A percentile compares a stretch with the other conserved stretches of the same genome.
Conservation (phyloP, 1,284 basidiomycete species). For the Apiotrichum sp. region DNA sequence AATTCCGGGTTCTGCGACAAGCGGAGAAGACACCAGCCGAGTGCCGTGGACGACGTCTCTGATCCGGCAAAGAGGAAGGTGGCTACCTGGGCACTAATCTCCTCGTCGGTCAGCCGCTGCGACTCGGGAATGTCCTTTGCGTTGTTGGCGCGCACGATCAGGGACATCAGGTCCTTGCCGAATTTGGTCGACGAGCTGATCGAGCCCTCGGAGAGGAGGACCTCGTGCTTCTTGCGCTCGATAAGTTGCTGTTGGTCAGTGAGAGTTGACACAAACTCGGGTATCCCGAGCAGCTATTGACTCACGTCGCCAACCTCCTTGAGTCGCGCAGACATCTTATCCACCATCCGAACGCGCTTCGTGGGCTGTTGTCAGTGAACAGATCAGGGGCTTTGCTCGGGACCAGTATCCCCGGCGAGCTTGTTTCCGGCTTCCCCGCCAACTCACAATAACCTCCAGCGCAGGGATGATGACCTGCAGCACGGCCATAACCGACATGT, state of each 20-base stretch:
- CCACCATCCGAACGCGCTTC: background rate
- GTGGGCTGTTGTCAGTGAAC: conserved; percentile 3
- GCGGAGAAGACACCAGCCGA: conserved; percentile 66
- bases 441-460: conserved; percentile 45
- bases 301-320: background rate
- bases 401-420: no score
- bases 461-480: conserved; percentile 13
- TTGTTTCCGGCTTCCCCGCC: no score
- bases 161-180: conserved; percentile 38
- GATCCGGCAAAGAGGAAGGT: conserved; percentile 62
- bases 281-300: background rate
- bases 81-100: conserved; percentile 67
- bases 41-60: conserved; percentile 66
- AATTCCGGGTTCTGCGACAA: conserved; percentile 55
- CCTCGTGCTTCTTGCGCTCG: conserved; percentile 49
- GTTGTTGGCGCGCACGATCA: conserved; percentile 56
- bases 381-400: no score
- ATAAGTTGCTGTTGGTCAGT: conserved; percentile 50
- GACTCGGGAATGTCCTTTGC: conserved; percentile 52
- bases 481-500: conserved; percentile 3
- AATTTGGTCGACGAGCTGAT: conserved; percentile 49
- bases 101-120: conserved; percentile 58
- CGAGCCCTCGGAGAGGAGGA: conserved; percentile 25
- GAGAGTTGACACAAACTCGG: background rate
- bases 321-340: conserved; percentile 21